These are phyloP conservation scores for Ascochyta viciae-villosae DNA, from an alignment of 2,329 filamentous ascomycete species.

Conservation along the genomic window DNA sequence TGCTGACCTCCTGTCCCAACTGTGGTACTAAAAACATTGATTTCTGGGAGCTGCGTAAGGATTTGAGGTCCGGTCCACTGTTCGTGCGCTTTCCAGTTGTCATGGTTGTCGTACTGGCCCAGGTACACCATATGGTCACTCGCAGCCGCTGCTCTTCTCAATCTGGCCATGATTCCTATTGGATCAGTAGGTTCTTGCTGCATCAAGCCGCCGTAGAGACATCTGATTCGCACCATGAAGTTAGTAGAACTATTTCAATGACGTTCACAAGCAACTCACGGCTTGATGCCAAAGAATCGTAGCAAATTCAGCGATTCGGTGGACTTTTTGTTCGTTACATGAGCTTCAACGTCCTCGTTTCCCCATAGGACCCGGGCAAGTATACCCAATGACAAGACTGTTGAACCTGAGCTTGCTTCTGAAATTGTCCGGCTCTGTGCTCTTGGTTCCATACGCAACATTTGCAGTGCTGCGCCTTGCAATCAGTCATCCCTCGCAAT, in stretches of 20 bases:
- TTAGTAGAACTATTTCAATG: no score
- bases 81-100: conserved; percentile 63
- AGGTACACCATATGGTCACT: no score
- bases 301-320: conserved; percentile 25
- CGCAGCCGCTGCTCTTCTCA: no score
- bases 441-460: conserved; percentile 10
- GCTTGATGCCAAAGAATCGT: conserved; percentile 21
- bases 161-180: no score
- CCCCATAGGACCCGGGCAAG: no score
- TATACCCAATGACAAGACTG: conserved; percentile 25
- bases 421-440: conserved; percentile 18
- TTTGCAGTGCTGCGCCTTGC: conserved; percentile 23
- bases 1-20: no score
- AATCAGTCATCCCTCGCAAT: background rate
- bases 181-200: no score
- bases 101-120: conserved; percentile 62
- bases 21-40: conserved; percentile 54
- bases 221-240: no score
- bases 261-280: no score
- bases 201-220: no score
- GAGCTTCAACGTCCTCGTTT: no score
- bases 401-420: conserved; percentile 32
- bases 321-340: conserved; percentile 25
- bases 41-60: conserved; percentile 62
- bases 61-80: conserved; percentile 68